phyloP scores from a whole-genome alignment of 2,329 filamentous ascomycete species.

The Teratosphaeriaceae sp. region DNA sequence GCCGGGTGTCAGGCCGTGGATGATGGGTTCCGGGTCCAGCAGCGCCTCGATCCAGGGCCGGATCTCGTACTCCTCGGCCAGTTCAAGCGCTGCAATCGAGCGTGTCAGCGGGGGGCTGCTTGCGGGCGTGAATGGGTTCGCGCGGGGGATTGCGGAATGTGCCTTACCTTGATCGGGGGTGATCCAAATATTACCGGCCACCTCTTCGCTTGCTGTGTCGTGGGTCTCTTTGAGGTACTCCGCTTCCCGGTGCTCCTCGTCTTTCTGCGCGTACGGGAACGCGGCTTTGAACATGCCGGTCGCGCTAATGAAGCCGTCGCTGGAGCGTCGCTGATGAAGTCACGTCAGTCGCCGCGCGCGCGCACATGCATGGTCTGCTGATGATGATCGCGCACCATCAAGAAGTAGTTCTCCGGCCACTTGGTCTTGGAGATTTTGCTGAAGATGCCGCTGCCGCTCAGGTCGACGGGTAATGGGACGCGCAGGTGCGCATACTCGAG shows the following conservation, averaged over 20 bases:
- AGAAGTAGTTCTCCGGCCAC: slow-evolving; percentile 83
- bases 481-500: slow-evolving; percentile 97
- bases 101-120: not conserved
- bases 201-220: slow-evolving; percentile 82
- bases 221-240: slow-evolving; percentile 76
- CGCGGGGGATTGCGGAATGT: slow-evolving; percentile 6
- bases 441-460: slow-evolving; percentile 85
- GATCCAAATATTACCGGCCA: slow-evolving; percentile 96
- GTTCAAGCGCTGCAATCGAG: slow-evolving; percentile 55
- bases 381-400: slow-evolving; percentile 68
- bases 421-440: slow-evolving; percentile 56
- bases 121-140: not conserved
- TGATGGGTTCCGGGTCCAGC: slow-evolving; percentile 78
- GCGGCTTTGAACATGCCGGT: slow-evolving; percentile 92
- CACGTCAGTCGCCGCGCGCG: slow-evolving; percentile 4
- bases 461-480: slow-evolving; percentile 84
- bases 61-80: slow-evolving; percentile 85
- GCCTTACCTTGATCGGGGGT: slow-evolving; percentile 61
- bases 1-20: slow-evolving; percentile 50
- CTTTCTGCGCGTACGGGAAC: slow-evolving; percentile 61
- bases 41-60: slow-evolving; percentile 85
- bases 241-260: slow-evolving; percentile 70
- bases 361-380: slow-evolving; percentile 6
- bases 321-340: slow-evolving; percentile 61
- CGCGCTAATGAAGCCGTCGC: slow-evolving; percentile 76